A percentile compares a stretch with the other conserved stretches of the same genome.
phyloP scores from a whole-genome alignment of 2,329 filamentous ascomycete genomes.

The Colletotrichum simmondsii region DNA sequence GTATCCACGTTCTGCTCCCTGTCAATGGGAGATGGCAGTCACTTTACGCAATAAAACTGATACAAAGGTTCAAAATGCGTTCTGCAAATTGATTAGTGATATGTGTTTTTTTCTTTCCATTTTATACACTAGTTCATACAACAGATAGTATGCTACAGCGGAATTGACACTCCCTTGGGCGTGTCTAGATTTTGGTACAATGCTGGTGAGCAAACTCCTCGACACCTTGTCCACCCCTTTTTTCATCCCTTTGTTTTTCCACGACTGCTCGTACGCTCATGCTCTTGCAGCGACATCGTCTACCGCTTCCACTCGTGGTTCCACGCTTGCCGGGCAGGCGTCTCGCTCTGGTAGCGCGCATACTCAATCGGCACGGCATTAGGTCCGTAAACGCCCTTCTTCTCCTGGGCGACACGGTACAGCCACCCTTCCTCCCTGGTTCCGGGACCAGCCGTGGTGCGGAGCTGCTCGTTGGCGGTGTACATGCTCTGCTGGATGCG shows the following conservation, averaged over 20 bases:
- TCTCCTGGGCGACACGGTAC: constrained; percentile 90
- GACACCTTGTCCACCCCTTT: background rate
- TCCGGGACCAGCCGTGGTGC: constrained; percentile 67
- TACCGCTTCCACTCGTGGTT: constrained; percentile 89
- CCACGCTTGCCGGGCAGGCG: constrained; percentile 83
- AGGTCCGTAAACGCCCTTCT: constrained; percentile 82
- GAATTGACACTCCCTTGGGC: background rate
- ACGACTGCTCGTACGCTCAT: background rate
- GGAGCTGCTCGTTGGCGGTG: constrained; percentile 86
- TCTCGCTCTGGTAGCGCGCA: constrained; percentile 85
- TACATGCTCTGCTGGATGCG: constrained; percentile 85
- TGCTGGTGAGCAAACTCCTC: background rate
- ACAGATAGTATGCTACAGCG: background rate
- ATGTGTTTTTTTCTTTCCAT: background rate
- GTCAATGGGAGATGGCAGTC: background rate
- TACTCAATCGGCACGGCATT: constrained; percentile 91
- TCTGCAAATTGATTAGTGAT: background rate
- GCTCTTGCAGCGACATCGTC: constrained; percentile 6
- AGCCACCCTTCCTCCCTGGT: constrained; percentile 74
- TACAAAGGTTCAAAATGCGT: background rate
- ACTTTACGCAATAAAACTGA: constrained; percentile 17
- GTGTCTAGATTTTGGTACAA: constrained; percentile 14
- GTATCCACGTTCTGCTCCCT: background rate
- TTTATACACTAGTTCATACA: background rate
- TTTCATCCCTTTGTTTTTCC: background rate